Conservation (phyloP, 2,329 filamentous ascomycete genomes). For the Claviceps sp. region DNA sequence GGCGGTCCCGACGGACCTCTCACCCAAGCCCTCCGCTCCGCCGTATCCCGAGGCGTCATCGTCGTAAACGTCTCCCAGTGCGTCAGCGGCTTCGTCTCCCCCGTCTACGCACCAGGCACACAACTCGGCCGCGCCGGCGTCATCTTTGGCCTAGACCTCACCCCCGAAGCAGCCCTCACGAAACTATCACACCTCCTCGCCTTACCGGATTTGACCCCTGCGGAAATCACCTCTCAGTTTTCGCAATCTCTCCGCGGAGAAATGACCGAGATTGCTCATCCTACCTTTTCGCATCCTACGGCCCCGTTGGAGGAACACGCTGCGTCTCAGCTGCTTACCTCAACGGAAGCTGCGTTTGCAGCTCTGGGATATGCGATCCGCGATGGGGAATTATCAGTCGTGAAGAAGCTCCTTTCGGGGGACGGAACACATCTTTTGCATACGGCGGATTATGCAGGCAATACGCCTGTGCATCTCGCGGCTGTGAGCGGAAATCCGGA, state of each 20-base stretch:
- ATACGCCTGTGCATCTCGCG: slow-evolving; percentile 52
- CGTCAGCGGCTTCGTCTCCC: slow-evolving; percentile 61
- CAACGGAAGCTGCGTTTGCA: slow-evolving; percentile 53
- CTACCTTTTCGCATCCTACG: slow-evolving; percentile 64
- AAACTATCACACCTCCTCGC: slow-evolving; percentile 82
- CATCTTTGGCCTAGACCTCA: slow-evolving; percentile 80
- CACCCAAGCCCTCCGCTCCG: slow-evolving; percentile 62
- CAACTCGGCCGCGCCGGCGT: slow-evolving; percentile 72
- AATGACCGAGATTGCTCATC: slow-evolving; percentile 61
- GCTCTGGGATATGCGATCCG: slow-evolving; percentile 70
- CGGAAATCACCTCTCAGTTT: slow-evolving; percentile 58
- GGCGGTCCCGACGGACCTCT: slow-evolving; percentile 67
- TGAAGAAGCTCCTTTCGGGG: slow-evolving; percentile 52
- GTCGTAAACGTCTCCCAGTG: slow-evolving; percentile 91
- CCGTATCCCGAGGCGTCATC: slow-evolving; percentile 67
- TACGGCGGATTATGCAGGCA: slow-evolving; percentile 67
- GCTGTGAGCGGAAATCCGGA: slow-evolving; percentile 38
- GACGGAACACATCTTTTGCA: slow-evolving; percentile 56
- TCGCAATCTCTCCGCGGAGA: slow-evolving; percentile 67
- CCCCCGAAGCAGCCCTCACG: slow-evolving; percentile 78
- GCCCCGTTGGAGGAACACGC: slow-evolving; percentile 30
- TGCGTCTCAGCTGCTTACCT: slow-evolving; percentile 26
- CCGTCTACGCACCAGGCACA: slow-evolving; percentile 65
- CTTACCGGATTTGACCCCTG: slow-evolving; percentile 44
- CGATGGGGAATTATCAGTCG: slow-evolving; percentile 51